Base-by-base conservation (phyloP, 2,329 filamentous ascomycete genomes). In the Beauveria sp. region DNA sequence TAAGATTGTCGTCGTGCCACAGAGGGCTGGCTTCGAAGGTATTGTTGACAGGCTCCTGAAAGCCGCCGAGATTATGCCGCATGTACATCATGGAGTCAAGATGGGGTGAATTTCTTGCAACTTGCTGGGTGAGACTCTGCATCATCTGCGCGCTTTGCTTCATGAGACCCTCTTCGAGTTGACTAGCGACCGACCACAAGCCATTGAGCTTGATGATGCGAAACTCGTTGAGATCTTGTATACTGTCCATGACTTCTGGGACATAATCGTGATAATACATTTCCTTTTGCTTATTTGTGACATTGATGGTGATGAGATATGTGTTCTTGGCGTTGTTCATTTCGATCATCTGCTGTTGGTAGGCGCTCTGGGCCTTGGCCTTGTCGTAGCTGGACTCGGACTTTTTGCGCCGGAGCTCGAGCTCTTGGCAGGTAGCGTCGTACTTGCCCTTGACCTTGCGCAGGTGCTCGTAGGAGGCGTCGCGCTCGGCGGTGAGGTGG, bases 241-340 rank as follows among this genome's bases (percentile, higher is more conserved):
- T 77, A 68, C 93, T 93, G 76, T 98, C 91, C 72, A 99, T 83
- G 63, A 98, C 78, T 71, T 98, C 95, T 9, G 95, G 95, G 22
- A 99, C 83, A 73, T 98, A 98, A 74, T 97, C 92, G 72, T 98
- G 89, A 71, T 96, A 99, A 78, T 98, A 98, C 71, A 88, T 91
- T 72, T 97, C 92, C 78, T 98, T 99, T 71, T 96, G 88, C 78
- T 95, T 96, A 76, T 99, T 99, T 40, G 93, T 96, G 63, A 98
- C 91, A 72, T 96, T 96, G 77, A 99, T 96, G 64, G 87, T 84
- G 70, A 99, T 96, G 64, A 99, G 79, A 72, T 99, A 99, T n/a
- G 90, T 92, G 74, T 99, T 99, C 80, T 99, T 99, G 73, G 89
- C 84, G 72, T 99, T 99, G 76, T 95, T 90, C 95, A 98, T 98